These are phyloP conservation scores for Septoria petroselini DNA, from an alignment of 2,329 filamentous ascomycete species.

Conservation along the genomic window DNA sequence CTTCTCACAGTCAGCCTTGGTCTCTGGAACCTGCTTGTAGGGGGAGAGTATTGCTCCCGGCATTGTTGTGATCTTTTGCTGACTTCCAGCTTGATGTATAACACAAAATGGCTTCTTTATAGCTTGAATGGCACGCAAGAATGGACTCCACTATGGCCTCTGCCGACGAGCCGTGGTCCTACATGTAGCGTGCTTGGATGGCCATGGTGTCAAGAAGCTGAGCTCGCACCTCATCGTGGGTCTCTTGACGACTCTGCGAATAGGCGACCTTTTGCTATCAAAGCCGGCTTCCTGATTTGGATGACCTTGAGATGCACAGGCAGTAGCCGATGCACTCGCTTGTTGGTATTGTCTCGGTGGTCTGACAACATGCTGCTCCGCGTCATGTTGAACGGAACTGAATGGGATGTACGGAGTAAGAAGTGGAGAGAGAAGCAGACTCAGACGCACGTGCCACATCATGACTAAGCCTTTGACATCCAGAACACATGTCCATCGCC, in stretches of 20 bases:
- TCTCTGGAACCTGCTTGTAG: slow-evolving; percentile 37
- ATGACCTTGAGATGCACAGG: no score
- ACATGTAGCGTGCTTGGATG: slow-evolving; percentile 15
- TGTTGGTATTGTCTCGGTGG: no score
- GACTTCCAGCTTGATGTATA: background rate
- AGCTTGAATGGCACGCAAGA: background rate
- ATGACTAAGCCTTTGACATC: no score
- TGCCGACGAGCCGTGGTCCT: slow-evolving; percentile 22
- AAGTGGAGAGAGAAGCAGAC: no score
- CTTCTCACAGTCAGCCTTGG: slow-evolving; percentile 33
- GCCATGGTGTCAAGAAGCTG: slow-evolving; percentile 28
- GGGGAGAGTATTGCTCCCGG: slow-evolving; percentile 27
- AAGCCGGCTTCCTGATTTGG: no score
- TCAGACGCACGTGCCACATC: no score
- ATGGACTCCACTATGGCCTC: slow-evolving; percentile 4
- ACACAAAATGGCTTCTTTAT: background rate
- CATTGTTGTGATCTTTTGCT: slow-evolving; percentile 11
- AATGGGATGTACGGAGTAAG: no score
- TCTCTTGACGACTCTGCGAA: background rate
- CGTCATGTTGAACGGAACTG: no score
- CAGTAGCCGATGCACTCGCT: no score
- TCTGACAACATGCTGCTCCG: no score
- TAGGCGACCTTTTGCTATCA: no score
- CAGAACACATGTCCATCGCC: no score
- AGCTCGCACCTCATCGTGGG: slow-evolving; percentile 25